Conservation (phyloP, 2,329 filamentous ascomycete genomes). For the Daldinia eschscholtzii region DNA sequence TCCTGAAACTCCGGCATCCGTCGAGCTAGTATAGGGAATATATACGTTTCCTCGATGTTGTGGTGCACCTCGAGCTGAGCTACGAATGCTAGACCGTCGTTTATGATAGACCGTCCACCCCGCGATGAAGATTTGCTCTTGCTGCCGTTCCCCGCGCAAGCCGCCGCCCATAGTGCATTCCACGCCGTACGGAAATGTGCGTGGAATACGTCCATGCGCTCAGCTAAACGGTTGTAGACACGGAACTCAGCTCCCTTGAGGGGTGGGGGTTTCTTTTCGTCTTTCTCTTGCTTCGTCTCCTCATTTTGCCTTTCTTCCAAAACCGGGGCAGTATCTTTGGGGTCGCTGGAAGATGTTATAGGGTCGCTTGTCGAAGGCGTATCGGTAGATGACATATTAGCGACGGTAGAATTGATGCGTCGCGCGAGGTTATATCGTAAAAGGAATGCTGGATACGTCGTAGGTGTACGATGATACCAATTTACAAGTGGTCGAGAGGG, state of each 20-base stretch:
- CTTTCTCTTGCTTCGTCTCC: constrained; percentile 26
- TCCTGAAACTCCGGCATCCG: constrained; percentile 82
- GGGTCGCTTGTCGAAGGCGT: constrained; percentile 18
- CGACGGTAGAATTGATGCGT: constrained; percentile 7
- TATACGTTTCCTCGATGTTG: constrained; percentile 81
- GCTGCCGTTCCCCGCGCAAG: constrained; percentile 52
- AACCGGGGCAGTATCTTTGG: constrained; percentile 2
- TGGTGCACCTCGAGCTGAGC: constrained; percentile 82
- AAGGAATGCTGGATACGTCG: not conserved
- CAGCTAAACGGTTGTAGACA: constrained; percentile 78
- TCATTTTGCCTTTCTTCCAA: constrained; percentile 3
- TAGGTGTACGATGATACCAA: not conserved
- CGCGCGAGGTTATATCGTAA: constrained; percentile 5
- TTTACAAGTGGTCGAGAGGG: not conserved
- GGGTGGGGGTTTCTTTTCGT: constrained; percentile 65
- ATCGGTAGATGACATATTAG: constrained; percentile 28
- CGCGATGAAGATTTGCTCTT: constrained; percentile 52
- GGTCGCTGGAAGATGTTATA: not conserved
- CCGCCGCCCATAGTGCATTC: constrained; percentile 77
- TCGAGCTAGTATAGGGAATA: constrained; percentile 82
- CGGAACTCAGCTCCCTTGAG: constrained; percentile 76
- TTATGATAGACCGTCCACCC: constrained; percentile 72
- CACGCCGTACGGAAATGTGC: constrained; percentile 81
- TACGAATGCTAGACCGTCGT: constrained; percentile 76
- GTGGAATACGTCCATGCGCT: constrained; percentile 83